Conservation (phyloP, 495 filamentous ascomycete species). For the Penicillium verhagenii region DNA sequence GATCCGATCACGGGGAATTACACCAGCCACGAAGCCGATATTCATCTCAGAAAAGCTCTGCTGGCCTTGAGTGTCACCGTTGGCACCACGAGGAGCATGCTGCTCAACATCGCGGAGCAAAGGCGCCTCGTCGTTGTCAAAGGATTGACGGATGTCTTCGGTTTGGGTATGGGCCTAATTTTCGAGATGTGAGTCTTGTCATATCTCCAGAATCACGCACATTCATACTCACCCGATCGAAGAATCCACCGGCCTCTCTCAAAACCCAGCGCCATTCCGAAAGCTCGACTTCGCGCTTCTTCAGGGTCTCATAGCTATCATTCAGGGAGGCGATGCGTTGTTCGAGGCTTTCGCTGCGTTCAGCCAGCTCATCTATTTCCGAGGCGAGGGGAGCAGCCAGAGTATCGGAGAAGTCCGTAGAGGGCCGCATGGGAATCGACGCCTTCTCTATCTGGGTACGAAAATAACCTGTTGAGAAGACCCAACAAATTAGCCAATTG, state of each 20-base stretch:
- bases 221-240: slow-evolving; percentile 64
- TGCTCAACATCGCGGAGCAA: slow-evolving; percentile 86
- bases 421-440: slow-evolving; percentile 73
- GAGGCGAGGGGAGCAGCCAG: slow-evolving; percentile 82
- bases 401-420: slow-evolving; percentile 81
- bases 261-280: slow-evolving; percentile 98
- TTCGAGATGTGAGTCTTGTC: slow-evolving; percentile 18
- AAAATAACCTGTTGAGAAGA: slow-evolving; percentile 67
- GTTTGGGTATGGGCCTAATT: slow-evolving; percentile 81
- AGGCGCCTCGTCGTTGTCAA: slow-evolving; percentile 81
- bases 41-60: slow-evolving; percentile 94
- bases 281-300: slow-evolving; percentile 94
- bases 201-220: slow-evolving; percentile 10
- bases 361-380: slow-evolving; percentile 93
- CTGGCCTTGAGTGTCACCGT: slow-evolving; percentile 69
- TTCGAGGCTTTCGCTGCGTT: slow-evolving; percentile 88
- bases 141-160: slow-evolving; percentile 90
- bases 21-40: slow-evolving; percentile 99
- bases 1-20: slow-evolving; percentile 90
- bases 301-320: slow-evolving; percentile 96
- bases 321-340: slow-evolving; percentile 87
- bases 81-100: slow-evolving; percentile 54
- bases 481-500: slow-evolving; percentile 1
- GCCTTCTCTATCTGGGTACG: slow-evolving; percentile 92
- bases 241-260: slow-evolving; percentile 92